A percentile compares a stretch with the other conserved stretches of the same genome.
phyloP scores from a whole-genome alignment of 148 eudicot genomes.

The Rheum nobile region DNA sequence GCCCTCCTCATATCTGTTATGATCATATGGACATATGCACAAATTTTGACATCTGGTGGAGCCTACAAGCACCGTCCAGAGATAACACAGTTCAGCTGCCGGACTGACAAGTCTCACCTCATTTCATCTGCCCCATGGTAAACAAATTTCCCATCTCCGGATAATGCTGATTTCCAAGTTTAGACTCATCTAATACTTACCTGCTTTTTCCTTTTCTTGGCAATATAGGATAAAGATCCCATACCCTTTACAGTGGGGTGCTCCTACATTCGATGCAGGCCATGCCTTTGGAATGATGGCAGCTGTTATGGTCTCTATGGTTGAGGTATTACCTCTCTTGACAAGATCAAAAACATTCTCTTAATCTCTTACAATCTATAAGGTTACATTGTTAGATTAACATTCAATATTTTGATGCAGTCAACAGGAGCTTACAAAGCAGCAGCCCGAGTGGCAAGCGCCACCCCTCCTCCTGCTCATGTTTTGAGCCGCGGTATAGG shows the following conservation, averaged over 20 bases:
- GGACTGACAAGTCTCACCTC: constrained; percentile 86
- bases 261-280: constrained; percentile 86
- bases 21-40: constrained; percentile 93
- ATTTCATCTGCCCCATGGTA: constrained; percentile 94
- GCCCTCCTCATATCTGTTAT: constrained; percentile 64
- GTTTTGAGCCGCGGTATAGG: constrained; percentile 98
- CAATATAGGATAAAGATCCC: constrained; percentile 79
- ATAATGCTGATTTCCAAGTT: not conserved
- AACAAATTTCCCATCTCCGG: not conserved
- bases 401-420: constrained; percentile 22
- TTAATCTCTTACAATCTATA: not conserved
- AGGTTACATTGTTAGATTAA: not conserved
- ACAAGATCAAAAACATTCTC: not conserved
- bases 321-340: constrained; percentile 46
- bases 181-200: not conserved
- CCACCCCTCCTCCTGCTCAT: constrained; percentile 98
- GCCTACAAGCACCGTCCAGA: constrained; percentile 86
- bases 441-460: constrained; percentile 91
- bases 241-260: constrained; percentile 98
- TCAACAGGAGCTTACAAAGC: constrained; percentile 96
- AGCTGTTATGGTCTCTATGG: constrained; percentile 79
- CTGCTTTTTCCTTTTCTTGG: not conserved
- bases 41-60: constrained; percentile 86
- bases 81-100: constrained; percentile 57
- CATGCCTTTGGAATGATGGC: constrained; percentile 99